Percentiles rank a stretch among this genome's conserved stretches.
phyloP scores from a whole-genome alignment of 1,139 yeast species.

The Yamadazyma kanchanaburiensis region DNA sequence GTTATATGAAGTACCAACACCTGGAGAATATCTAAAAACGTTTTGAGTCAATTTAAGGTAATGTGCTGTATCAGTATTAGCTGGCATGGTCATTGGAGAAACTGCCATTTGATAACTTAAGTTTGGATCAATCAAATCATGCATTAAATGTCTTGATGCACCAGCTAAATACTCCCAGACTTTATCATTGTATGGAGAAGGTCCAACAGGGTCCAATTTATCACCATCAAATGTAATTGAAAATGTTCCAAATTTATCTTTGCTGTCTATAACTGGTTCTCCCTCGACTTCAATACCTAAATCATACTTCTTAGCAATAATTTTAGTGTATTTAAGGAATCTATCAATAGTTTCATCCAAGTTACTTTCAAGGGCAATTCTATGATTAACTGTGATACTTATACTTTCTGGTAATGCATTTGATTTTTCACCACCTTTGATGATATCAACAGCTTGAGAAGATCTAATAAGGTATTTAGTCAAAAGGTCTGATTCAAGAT shows the following conservation, averaged over 20 bases:
- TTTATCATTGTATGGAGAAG: slow-evolving; percentile 32
- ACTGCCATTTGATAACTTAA: slow-evolving; percentile 43
- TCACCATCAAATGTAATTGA: slow-evolving; percentile 12
- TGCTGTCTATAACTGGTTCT: slow-evolving; percentile 15
- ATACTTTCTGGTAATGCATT: slow-evolving; percentile 42
- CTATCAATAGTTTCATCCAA: slow-evolving; percentile 21
- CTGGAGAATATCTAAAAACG: slow-evolving; percentile 65
- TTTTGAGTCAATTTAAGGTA: slow-evolving; percentile 74
- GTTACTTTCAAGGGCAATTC: slow-evolving; percentile 29
- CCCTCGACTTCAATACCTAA: slow-evolving; percentile 20
- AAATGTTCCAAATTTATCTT: slow-evolving; percentile 22
- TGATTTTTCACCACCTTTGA: slow-evolving; percentile 37
- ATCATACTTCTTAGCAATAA: slow-evolving; percentile 28
- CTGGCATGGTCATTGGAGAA: slow-evolving; percentile 69
- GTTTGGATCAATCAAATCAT: slow-evolving; percentile 36
- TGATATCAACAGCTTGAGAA: slow-evolving; percentile 36
- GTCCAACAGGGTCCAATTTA: slow-evolving; percentile 33
- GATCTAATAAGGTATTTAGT: slow-evolving; percentile 29
- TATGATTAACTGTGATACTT: slow-evolving; percentile 29
- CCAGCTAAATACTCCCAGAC: slow-evolving; percentile 43
- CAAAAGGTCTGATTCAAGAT: slow-evolving; percentile 11
- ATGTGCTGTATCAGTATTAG: slow-evolving; percentile 80
- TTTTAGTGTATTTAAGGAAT: slow-evolving; percentile 20
- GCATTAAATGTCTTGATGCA: slow-evolving; percentile 41
- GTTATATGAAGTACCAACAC: slow-evolving; percentile 15